Evolutionary conservation across 495 filamentous ascomycete genomes (phyloP).

Genomic region (Xylaria longipes): DNA sequence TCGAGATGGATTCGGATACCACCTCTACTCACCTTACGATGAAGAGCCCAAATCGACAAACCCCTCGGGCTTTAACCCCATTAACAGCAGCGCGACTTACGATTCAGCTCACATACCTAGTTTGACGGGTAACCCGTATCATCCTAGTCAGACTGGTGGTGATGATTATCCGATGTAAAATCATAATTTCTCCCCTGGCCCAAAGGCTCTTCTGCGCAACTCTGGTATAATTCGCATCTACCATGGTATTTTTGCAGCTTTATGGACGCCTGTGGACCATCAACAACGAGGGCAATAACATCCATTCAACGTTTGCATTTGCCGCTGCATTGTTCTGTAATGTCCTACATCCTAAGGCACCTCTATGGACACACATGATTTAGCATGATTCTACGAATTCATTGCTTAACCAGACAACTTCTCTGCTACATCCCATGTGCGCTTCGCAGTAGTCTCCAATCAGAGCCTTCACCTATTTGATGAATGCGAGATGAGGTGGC

Average conservation of each 20-base stretch:
- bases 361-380: not conserved
- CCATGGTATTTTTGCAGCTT: not conserved
- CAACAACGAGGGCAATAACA: not conserved
- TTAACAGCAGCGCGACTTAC: slow-evolving; percentile 33
- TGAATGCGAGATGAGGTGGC: not conserved
- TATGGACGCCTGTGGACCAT: not conserved
- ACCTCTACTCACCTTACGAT: slow-evolving; percentile 39
- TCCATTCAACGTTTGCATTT: not conserved
- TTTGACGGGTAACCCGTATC: slow-evolving; percentile 26
- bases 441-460: not conserved
- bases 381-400: slow-evolving; percentile 16
- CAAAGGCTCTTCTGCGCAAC: not conserved
- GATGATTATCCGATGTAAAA: slow-evolving; percentile 28
- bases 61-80: slow-evolving; percentile 36
- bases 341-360: slow-evolving; percentile 6
- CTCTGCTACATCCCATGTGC: not conserved
- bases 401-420: slow-evolving; percentile 23
- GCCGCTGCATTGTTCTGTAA: not conserved
- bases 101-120: slow-evolving; percentile 33
- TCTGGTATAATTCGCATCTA: not conserved
- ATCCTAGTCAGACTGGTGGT: slow-evolving; percentile 16
- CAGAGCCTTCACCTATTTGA: not conserved
- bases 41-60: slow-evolving; percentile 39
- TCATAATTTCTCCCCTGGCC: not conserved
- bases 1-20: slow-evolving; percentile 42